A percentile compares a stretch with the other conserved stretches of the same genome.
Evolutionary conservation across 768 basidiomycete genomes (phyloP).

Genomic region (Mycena venus): DNA sequence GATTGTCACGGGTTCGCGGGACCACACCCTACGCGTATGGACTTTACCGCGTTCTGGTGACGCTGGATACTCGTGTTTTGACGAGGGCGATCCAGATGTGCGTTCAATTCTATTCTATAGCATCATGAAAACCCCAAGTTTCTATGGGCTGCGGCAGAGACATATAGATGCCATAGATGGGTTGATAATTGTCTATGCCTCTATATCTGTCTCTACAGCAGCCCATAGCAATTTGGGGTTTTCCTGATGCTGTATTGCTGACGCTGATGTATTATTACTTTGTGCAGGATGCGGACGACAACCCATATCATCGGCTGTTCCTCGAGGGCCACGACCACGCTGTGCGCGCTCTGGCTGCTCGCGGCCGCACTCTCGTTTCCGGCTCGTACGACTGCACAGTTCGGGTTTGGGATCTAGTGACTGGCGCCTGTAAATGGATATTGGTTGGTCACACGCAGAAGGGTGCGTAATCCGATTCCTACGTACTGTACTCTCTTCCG

Average conservation of each 20-base stretch:
- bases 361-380: slow-evolving; percentile 91
- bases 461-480: slow-evolving; percentile 61
- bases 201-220: no score
- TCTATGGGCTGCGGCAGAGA: no score
- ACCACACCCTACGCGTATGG: slow-evolving; percentile 57
- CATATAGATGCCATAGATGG: no score
- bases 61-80: slow-evolving; percentile 33
- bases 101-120: background rate
- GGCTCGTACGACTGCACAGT: slow-evolving; percentile 97
- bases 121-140: no score
- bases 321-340: slow-evolving; percentile 93
- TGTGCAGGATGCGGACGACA: slow-evolving; percentile 76
- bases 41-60: slow-evolving; percentile 32
- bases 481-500: background rate
- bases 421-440: slow-evolving; percentile 84
- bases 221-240: no score
- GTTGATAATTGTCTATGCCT: no score
- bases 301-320: slow-evolving; percentile 90
- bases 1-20: slow-evolving; percentile 65
- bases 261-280: no score
- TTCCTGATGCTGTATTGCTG: slow-evolving; percentile 53
- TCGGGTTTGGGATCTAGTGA: slow-evolving; percentile 94
- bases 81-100: slow-evolving; percentile 31
- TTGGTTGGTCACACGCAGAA: slow-evolving; percentile 93
- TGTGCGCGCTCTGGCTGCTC: slow-evolving; percentile 91